Conservation (phyloP, 2,329 filamentous ascomycete genomes). For the Cryphonectria nitschkei region DNA sequence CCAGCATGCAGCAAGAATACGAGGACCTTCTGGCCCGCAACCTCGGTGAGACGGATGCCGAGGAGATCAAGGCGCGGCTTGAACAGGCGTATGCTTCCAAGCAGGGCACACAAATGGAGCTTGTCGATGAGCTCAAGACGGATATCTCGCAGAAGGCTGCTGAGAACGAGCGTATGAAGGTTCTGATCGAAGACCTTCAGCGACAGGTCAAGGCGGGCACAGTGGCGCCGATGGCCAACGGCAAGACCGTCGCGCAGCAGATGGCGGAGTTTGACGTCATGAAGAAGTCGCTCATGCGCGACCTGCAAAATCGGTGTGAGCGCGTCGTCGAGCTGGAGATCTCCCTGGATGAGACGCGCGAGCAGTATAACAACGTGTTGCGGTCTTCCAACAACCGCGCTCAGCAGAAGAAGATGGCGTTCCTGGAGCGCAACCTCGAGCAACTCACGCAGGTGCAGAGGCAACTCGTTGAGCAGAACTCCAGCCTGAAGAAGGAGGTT, state of each 20-base stretch:
- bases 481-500: conserved; percentile 96
- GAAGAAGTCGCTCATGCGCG: conserved; percentile 99
- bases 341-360: conserved; percentile 91
- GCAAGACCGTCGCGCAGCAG: conserved; percentile 95
- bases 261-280: conserved; percentile 98
- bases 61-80: conserved; percentile 80
- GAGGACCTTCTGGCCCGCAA: conserved; percentile 81
- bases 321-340: conserved; percentile 98
- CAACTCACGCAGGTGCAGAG: conserved; percentile 96
- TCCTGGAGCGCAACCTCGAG: conserved; percentile 96
- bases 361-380: conserved; percentile 99
- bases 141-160: conserved; percentile 78
- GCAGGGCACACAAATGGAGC: conserved; percentile 72
- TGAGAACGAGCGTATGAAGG: conserved; percentile 81
- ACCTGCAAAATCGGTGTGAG: conserved; percentile 97
- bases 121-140: conserved; percentile 75
- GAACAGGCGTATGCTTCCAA: conserved; percentile 77
- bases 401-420: conserved; percentile 99
- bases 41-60: conserved; percentile 75
- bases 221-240: conserved; percentile 68
- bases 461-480: conserved; percentile 97
- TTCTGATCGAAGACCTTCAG: conserved; percentile 79
- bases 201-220: conserved; percentile 68
- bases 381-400: conserved; percentile 96
- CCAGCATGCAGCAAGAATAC: conserved; percentile 78